These are phyloP conservation scores for Glycine soja DNA, from an alignment of 306 rosid genomes.

Conservation along the genomic window DNA sequence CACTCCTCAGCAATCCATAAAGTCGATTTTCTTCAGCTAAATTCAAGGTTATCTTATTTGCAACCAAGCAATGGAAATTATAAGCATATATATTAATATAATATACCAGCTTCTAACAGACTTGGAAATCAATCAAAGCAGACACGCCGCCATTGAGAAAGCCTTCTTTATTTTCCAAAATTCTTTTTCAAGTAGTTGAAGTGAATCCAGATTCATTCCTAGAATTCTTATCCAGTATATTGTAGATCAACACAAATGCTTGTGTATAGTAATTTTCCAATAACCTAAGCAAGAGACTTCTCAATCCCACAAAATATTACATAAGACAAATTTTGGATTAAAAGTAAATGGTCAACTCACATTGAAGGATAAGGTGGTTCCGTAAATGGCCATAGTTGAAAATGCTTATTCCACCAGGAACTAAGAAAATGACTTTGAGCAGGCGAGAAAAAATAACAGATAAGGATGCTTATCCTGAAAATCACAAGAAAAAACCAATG, in stretches of 20 bases:
- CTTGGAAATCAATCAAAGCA: neutral
- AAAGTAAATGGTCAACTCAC: conserved; percentile 41
- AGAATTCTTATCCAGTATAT: neutral
- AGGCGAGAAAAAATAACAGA: no score
- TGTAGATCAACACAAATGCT: neutral
- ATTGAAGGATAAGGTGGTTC: conserved; percentile 47
- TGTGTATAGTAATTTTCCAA: neutral
- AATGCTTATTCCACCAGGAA: neutral
- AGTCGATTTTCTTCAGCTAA: neutral
- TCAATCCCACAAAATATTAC: conserved; percentile 4
- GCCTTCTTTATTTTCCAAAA: conserved; percentile 27
- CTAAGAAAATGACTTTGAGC: no score
- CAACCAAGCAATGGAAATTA: neutral
- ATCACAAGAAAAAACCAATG: conserved; percentile 11
- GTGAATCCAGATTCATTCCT: no score
- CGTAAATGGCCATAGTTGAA: conserved; percentile 51
- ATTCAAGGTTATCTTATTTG: neutral
- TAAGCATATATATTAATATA: neutral
- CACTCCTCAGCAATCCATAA: conserved; percentile 20
- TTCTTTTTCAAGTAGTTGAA: neutral
- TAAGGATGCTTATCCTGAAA: neutral
- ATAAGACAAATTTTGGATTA: neutral
- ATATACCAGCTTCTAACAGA: conserved; percentile 19
- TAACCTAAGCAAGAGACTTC: neutral
- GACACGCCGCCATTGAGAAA: neutral